Percentiles rank a stretch among this genome's conserved stretches.
These are phyloP conservation scores for Anthostomella pinea DNA, from an alignment of 2,329 filamentous ascomycete species.

Conservation along the genomic window DNA sequence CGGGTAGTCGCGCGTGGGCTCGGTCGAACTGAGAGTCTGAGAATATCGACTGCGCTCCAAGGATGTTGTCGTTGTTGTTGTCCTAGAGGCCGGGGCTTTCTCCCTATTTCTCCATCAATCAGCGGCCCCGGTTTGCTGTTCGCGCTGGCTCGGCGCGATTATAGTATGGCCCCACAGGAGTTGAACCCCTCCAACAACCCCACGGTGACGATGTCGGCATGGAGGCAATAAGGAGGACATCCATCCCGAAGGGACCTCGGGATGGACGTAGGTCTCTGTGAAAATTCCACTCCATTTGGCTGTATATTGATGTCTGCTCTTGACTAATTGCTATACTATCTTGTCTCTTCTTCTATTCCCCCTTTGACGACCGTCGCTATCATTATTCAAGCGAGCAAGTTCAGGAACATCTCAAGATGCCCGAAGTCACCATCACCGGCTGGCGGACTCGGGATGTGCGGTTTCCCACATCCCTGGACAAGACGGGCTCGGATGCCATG, in stretches of 20 bases:
- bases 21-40: too few relatives aligned
- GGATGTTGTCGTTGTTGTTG: too few relatives aligned
- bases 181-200: neutral
- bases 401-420: constrained; percentile 32
- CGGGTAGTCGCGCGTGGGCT: too few relatives aligned
- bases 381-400: neutral
- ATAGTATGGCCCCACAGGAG: neutral
- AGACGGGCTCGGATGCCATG: constrained; percentile 97
- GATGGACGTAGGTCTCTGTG: neutral
- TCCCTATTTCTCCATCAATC: too few relatives aligned
- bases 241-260: neutral
- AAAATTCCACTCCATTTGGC: neutral
- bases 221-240: neutral
- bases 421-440: constrained; percentile 68
- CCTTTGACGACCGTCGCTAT: neutral
- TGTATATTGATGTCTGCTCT: neutral
- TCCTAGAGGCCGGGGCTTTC: too few relatives aligned
- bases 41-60: too few relatives aligned
- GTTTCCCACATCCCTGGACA: constrained; percentile 89
- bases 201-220: neutral
- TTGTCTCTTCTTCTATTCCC: neutral
- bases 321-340: neutral
- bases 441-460: constrained; percentile 72
- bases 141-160: constrained; percentile 1
- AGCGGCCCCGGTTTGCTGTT: too few relatives aligned